These are phyloP conservation scores for Alternaria novae-zelandiae DNA, from an alignment of 2,329 filamentous ascomycete genomes.

Conservation along the genomic window DNA sequence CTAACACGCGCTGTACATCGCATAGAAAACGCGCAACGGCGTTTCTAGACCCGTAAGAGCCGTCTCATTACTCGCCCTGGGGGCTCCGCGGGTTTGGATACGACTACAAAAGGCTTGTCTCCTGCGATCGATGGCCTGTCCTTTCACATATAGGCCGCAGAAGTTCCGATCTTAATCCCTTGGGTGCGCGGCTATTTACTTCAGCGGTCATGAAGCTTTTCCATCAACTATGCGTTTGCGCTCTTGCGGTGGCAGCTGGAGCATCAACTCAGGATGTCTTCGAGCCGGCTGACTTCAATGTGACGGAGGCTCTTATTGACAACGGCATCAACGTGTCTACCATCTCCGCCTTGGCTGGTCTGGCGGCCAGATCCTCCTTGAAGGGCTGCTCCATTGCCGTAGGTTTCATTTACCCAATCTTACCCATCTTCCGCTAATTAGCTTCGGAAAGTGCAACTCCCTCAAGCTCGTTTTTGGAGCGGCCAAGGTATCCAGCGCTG, in stretches of 20 bases:
- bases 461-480: conserved; percentile 25
- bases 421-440: background rate
- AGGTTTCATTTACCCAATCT: background rate
- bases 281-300: conserved; percentile 24
- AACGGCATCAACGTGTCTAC: conserved; percentile 25
- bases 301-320: conserved; percentile 25
- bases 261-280: conserved; percentile 10
- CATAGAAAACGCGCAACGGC: background rate
- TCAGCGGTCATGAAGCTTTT: background rate
- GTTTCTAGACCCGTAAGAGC: background rate
- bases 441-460: conserved; percentile 24
- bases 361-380: background rate
- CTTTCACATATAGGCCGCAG: background rate
- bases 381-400: conserved; percentile 27
- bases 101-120: background rate
- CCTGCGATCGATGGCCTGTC: background rate
- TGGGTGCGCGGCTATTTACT: background rate
- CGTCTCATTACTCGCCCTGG: background rate
- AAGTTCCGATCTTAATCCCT: too few relatives aligned
- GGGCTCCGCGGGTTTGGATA: background rate
- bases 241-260: background rate
- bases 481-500: conserved; percentile 12
- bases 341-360: conserved; percentile 13
- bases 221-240: background rate
- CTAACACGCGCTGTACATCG: background rate